phyloP scores from a whole-genome alignment of 2,329 filamentous ascomycete genomes.

The Phoma sp. region DNA sequence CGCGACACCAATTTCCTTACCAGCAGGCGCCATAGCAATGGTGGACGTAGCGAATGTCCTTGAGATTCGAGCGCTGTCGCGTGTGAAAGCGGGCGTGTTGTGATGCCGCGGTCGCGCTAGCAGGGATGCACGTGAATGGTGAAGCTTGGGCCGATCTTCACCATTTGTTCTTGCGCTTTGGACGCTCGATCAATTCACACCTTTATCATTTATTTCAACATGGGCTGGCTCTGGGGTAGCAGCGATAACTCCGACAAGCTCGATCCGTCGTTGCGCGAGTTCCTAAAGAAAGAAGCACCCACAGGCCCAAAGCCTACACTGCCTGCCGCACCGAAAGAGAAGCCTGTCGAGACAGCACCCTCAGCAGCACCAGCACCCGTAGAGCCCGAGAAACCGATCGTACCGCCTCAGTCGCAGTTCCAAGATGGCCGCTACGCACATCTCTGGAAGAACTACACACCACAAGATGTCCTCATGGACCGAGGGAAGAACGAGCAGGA shows the following conservation, averaged over 20 bases:
- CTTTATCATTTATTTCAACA: slow-evolving; percentile 35
- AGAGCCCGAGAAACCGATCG: slow-evolving; percentile 39
- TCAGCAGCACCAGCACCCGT: slow-evolving; percentile 9
- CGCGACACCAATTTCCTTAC: slow-evolving; percentile 20
- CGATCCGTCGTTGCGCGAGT: slow-evolving; percentile 82
- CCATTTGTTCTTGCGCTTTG: neutral
- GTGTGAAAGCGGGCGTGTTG: slow-evolving; percentile 28
- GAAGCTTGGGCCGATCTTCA: slow-evolving; percentile 14
- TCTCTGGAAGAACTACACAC: slow-evolving; percentile 89
- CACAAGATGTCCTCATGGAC: slow-evolving; percentile 72
- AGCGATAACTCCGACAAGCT: slow-evolving; percentile 66
- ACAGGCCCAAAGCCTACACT: slow-evolving; percentile 63
- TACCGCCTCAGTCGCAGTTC: slow-evolving; percentile 64
- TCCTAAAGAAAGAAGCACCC: slow-evolving; percentile 82
- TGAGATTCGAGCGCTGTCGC: slow-evolving; percentile 18
- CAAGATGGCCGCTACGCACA: slow-evolving; percentile 79
- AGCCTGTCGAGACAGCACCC: slow-evolving; percentile 23
- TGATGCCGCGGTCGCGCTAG: slow-evolving; percentile 26
- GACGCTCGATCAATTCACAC: neutral
- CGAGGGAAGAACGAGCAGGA: slow-evolving; percentile 78
- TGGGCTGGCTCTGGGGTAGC: slow-evolving; percentile 70
- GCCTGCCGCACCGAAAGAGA: slow-evolving; percentile 38
- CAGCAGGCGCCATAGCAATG: slow-evolving; percentile 44
- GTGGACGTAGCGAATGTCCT: slow-evolving; percentile 21
- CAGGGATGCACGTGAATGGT: slow-evolving; percentile 10